Base-by-base conservation (phyloP, 2,329 filamentous ascomycete genomes). In the Penicillium sclerotiorum region DNA sequence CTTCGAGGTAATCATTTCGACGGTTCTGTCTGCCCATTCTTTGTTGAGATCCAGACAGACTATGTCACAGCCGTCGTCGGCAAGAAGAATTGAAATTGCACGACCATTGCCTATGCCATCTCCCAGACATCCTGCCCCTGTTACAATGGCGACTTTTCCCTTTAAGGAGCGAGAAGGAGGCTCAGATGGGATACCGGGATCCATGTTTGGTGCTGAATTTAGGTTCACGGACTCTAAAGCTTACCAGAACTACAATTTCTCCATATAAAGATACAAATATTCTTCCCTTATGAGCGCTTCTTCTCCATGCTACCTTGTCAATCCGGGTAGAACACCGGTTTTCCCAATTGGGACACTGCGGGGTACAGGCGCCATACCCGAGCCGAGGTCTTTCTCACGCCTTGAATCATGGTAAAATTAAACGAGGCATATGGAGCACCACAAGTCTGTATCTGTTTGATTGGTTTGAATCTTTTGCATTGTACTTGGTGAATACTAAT, bases 81-180 rank as follows among this genome's bases (percentile, higher is more conserved):
- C 82, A 1, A 87, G 72, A 23, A 86, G 73, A 37, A 86, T 79
- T 2, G 82, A 78, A 47, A 79, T 78, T 0, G 61, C 61, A 77
- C 83, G 28, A 78, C 81, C 83, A 55, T 86, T 86, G 4, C 83
- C 83, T 37, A 86, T 81, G 1, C 81, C 82, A 33, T 82, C 77
- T 23, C 76, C 79, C 20, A 72, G 67, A 45, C 77, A 79, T 13
- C 82, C 81, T 12, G 82, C 82, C n/a, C 82, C 82, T 0, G 81
- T 83, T 22, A 85, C 77, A 45, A 85, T 81, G 27, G 63, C 62
- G 17, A 52, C 53, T 28, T 59, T 56, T n/a, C 73, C 52, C 8
- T 48, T 28, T 8, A 58, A 44, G n/a, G 51, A 59, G 23, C 63
- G 55, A 2, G 61, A 62, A 6, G 62, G 61, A 13, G 59, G 61